A percentile compares a stretch with the other conserved stretches of the same genome.
Conservation (phyloP, 2,329 filamentous ascomycete species). For the Colletotrichum graminicola region DNA sequence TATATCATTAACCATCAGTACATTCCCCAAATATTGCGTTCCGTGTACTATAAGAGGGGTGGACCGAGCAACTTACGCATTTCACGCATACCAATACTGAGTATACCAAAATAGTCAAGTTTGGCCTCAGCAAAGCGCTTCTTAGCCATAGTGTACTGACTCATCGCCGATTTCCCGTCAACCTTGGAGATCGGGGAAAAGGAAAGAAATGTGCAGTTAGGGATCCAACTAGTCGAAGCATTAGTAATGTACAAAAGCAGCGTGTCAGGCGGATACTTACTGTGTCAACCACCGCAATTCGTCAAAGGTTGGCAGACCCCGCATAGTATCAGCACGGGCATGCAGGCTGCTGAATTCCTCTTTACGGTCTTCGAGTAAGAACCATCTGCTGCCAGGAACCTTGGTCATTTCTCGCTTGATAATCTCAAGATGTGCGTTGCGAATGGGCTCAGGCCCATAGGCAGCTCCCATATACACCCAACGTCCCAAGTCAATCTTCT, state of each 20-base stretch:
- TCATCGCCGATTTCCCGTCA: conserved; percentile 56
- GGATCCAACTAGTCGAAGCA: conserved; percentile 49
- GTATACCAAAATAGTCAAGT: conserved; percentile 50
- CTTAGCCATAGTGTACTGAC: conserved; percentile 53
- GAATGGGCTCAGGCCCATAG: conserved; percentile 48
- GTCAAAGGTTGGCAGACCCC: conserved; percentile 52
- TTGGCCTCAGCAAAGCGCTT: conserved; percentile 50
- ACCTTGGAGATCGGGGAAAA: conserved; percentile 61
- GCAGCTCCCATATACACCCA: conserved; percentile 63
- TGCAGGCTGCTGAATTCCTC: conserved; percentile 49
- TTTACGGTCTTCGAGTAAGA: conserved; percentile 40
- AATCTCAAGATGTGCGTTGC: conserved; percentile 29
- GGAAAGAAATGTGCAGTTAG: conserved; percentile 58
- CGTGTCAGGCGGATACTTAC: background rate
- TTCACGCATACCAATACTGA: too few species aligned
- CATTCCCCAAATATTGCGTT: too few species aligned
- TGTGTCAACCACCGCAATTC: conserved; percentile 55
- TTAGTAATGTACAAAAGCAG: background rate
- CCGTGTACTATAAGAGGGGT: too few species aligned
- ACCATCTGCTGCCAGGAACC: conserved; percentile 6
- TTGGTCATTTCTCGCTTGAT: too few species aligned
- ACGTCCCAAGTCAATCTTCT: conserved; percentile 54
- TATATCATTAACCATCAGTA: too few species aligned
- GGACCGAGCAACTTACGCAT: too few species aligned
- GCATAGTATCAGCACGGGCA: conserved; percentile 42